phyloP scores from a whole-genome alignment of 495 filamentous ascomycete genomes.

The Podospora anserina region DNA sequence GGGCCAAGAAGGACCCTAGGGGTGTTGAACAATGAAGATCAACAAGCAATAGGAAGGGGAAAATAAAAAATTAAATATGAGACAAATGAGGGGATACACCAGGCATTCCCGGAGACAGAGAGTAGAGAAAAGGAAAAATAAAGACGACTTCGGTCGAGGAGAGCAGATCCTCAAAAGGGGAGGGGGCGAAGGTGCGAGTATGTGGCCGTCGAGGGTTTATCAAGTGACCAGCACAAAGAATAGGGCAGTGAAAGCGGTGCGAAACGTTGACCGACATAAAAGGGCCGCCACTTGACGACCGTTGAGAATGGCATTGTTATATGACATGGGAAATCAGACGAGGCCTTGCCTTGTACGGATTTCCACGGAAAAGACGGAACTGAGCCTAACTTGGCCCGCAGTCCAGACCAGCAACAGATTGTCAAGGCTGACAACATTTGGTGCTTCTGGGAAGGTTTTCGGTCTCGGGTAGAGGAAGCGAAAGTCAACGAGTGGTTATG shows the following conservation, averaged over 20 bases:
- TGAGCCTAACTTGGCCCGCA: slow-evolving; percentile 3
- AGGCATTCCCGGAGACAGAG: slow-evolving; percentile 14
- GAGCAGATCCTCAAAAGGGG: neutral
- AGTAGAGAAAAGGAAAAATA: slow-evolving; percentile 7
- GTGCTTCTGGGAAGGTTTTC: slow-evolving; percentile 3
- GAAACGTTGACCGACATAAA: neutral
- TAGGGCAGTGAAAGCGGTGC: neutral
- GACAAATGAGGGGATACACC: slow-evolving; percentile 13
- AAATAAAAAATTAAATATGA: neutral
- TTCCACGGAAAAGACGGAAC: slow-evolving; percentile 6
- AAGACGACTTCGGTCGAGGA: neutral
- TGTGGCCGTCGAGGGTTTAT: neutral
- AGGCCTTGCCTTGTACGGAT: neutral
- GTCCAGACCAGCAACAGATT: slow-evolving; percentile 1
- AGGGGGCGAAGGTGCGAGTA: neutral
- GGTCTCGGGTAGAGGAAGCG: slow-evolving; percentile 19
- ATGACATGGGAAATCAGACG: neutral
- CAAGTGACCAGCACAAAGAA: neutral
- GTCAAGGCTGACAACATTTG: neutral
- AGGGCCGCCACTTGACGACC: slow-evolving; percentile 3
- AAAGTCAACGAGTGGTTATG: slow-evolving; percentile 23
- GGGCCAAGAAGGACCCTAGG: neutral
- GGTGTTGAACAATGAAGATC: slow-evolving; percentile 2
- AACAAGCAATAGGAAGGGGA: slow-evolving; percentile 2
- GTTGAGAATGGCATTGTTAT: neutral